Conservation (phyloP, 345 rosid species). For the Trapa incisa region DNA sequence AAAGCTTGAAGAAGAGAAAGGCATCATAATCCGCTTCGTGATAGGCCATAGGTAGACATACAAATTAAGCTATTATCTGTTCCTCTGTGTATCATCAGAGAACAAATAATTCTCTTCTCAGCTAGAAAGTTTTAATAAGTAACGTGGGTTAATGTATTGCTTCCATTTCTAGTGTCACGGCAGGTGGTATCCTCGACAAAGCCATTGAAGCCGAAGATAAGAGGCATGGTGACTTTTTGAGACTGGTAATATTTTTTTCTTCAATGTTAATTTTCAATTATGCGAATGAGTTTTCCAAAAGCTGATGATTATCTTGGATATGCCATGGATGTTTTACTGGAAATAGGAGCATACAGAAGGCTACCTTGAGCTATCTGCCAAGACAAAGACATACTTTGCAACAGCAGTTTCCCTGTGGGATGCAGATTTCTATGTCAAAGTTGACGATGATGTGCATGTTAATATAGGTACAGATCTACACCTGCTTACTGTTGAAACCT, state of each 20-base stretch:
- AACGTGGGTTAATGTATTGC: neutral
- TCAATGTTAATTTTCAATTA: neutral
- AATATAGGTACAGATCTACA: conserved; percentile 53
- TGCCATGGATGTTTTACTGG: neutral
- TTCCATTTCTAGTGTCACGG: conserved; percentile 47
- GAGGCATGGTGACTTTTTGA: conserved; percentile 86
- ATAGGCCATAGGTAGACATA: conserved; percentile 79
- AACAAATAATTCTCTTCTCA: neutral
- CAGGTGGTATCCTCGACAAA: conserved; percentile 92
- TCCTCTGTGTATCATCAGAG: neutral
- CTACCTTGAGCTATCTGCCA: conserved; percentile 90
- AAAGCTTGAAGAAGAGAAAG: conserved; percentile 95
- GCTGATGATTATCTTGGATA: neutral
- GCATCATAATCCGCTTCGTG: conserved; percentile 84
- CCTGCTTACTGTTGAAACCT: neutral
- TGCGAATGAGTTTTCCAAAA: neutral
- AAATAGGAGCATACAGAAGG: conserved; percentile 94
- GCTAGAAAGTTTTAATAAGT: neutral
- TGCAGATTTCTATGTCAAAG: conserved; percentile 95
- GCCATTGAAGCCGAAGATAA: conserved; percentile 93
- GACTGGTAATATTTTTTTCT: conserved; percentile 46
- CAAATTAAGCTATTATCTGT: neutral
- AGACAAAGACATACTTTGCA: conserved; percentile 82
- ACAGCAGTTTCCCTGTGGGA: conserved; percentile 87
- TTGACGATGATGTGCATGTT: conserved; percentile 95